Base-by-base conservation (phyloP, 257 asterid genomes). In the Petunia axillaris region DNA sequence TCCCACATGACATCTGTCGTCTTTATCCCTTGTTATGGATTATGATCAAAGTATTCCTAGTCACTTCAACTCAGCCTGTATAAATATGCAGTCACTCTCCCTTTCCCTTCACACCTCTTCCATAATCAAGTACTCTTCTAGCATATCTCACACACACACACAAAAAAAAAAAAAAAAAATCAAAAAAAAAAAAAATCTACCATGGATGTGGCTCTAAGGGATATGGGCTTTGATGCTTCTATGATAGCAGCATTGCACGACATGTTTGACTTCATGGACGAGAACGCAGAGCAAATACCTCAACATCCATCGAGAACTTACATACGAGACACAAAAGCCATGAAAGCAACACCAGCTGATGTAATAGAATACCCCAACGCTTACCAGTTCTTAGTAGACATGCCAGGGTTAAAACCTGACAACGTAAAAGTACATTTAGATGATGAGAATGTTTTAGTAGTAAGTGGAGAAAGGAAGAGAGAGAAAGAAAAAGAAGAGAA, bases 341-440 rank as follows among this genome's bases (percentile, higher is more conserved):
- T 87, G 86, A 77, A 2, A 55, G 83, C 85, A 1, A 87, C 86
- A 1, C 88, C 84, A 0, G 84, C 86, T 4, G 90, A 87, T 82
- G 81, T 84, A 11, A 75, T 78, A 4, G 86, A 84, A 66, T 68
- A 59, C 43, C 85, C 82, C 0, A 70, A 84, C 7, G 36, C 82
- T 2, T 80, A 78, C 62, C 63, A 52, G 16, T 87, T 84, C 64
- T 57, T 84, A 55, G 68, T 87, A n/a, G 90, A 84, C 81, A 84
- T 87, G 88, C 90, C 88, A 16, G 85, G 86, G 54, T 11, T 87
- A 15, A 84, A 81, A 5, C 4, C 73, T 0, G 85, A 74, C 41
- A 81, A 82, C 2, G 76, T 87, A 44, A 80, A 75, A 16, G 85
- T 87, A 3, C 88, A 84, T 5, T 6, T 87, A 41, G 48, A 44